Percentiles rank a stretch among this genome's conserved stretches.
phyloP scores from a whole-genome alignment of 2,329 filamentous ascomycete species.

The Nemania sp. region DNA sequence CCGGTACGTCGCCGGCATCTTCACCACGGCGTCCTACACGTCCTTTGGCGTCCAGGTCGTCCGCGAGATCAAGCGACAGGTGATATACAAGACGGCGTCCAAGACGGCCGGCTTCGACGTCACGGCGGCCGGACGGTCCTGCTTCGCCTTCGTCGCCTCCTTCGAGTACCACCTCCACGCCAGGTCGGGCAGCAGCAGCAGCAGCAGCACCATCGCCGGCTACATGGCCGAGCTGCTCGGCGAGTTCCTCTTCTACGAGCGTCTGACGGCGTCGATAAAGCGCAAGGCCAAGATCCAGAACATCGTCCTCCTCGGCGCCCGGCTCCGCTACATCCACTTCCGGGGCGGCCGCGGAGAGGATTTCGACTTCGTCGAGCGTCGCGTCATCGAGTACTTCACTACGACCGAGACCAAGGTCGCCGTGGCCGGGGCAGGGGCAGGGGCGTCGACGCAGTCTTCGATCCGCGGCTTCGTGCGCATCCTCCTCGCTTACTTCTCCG shows the following conservation, averaged over 20 bases:
- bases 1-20: conserved; percentile 17
- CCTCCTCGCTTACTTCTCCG: conserved; percentile 20
- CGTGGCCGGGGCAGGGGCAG: conserved; percentile 17
- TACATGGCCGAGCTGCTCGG: conserved; percentile 26
- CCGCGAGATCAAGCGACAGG: conserved; percentile 23
- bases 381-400: conserved; percentile 22
- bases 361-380: conserved; percentile 21
- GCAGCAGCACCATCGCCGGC: conserved; percentile 16
- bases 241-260: conserved; percentile 26
- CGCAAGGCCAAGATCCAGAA: conserved; percentile 17
- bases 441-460: conserved; percentile 11
- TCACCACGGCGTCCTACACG: conserved; percentile 7
- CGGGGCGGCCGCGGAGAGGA: conserved; percentile 16
- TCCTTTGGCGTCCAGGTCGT: conserved; percentile 22
- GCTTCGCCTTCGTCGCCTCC: conserved; percentile 24
- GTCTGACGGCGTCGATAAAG: conserved; percentile 19
- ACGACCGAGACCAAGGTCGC: conserved; percentile 10
- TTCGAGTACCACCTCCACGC: conserved; percentile 23
- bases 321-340: conserved; percentile 19
- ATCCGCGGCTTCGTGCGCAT: conserved; percentile 25
- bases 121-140: conserved; percentile 14
- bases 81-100: conserved; percentile 21
- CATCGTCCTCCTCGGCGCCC: conserved; percentile 21
- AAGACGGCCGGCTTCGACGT: conserved; percentile 17
- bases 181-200: conserved; percentile 7